Conservation (phyloP, 495 filamentous ascomycete species). For the Hypoxylon trugodes region DNA sequence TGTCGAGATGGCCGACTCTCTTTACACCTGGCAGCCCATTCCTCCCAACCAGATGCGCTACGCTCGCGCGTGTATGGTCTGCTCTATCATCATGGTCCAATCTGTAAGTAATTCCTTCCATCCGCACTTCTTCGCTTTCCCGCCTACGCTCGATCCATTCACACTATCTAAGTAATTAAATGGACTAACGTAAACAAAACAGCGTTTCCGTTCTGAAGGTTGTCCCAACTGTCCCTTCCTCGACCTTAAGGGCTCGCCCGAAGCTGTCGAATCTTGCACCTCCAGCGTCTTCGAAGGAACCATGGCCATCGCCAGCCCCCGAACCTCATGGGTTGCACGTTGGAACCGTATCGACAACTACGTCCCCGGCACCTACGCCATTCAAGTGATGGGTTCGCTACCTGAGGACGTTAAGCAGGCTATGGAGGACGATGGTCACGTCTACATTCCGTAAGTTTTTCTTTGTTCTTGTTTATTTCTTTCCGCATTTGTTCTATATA, state of each 20-base stretch:
- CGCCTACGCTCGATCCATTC: no score
- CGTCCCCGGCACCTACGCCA: slow-evolving; percentile 87
- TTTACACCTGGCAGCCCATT: no score
- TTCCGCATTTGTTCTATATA: not conserved
- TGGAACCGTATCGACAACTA: slow-evolving; percentile 93
- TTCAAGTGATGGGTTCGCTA: slow-evolving; percentile 81
- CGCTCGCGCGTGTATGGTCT: slow-evolving; percentile 97
- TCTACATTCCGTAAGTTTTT: slow-evolving; percentile 68
- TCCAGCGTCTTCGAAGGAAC: slow-evolving; percentile 93
- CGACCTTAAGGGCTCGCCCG: slow-evolving; percentile 76
- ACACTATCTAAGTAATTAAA: no score
- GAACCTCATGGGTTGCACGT: slow-evolving; percentile 86
- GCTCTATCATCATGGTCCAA: slow-evolving; percentile 85
- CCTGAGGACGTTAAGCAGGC: slow-evolving; percentile 69
- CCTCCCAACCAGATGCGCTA: slow-evolving; percentile 76
- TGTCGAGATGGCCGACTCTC: no score
- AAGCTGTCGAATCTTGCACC: slow-evolving; percentile 90
- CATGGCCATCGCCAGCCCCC: slow-evolving; percentile 79
- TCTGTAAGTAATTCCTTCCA: slow-evolving; percentile 58
- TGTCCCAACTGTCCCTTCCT: slow-evolving; percentile 97
- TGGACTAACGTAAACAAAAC: not conserved
- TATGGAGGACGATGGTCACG: slow-evolving; percentile 72
- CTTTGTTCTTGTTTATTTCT: not conserved
- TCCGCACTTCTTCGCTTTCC: slow-evolving; percentile 1
- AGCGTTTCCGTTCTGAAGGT: slow-evolving; percentile 84